Conservation (phyloP, 2,329 filamentous ascomycete genomes). For the Sclerotinia borealis region DNA sequence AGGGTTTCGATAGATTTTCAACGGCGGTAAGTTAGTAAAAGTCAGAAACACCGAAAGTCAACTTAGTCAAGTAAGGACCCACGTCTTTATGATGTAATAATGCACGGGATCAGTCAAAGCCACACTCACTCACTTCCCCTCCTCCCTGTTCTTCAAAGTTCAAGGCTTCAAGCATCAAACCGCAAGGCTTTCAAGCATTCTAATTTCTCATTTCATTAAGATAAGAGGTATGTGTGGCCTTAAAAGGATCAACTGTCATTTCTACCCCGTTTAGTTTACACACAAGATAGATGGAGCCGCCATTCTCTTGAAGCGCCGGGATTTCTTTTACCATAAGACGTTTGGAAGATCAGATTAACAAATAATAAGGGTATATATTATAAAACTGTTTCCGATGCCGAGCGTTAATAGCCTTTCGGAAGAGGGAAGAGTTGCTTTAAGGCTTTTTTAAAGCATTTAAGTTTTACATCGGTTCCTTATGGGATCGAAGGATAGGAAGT, state of each 20-base stretch:
- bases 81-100: slow-evolving; percentile 5
- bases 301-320: slow-evolving; percentile 4
- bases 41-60: not conserved
- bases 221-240: not conserved
- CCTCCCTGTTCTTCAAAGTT: not conserved
- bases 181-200: not conserved
- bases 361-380: not conserved
- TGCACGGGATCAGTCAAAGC: not conserved
- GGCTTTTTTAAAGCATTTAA: not conserved
- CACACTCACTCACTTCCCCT: not conserved
- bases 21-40: not conserved
- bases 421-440: not conserved
- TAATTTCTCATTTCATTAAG: not conserved
- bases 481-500: not conserved
- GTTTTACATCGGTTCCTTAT: not conserved
- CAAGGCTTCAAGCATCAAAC: slow-evolving; percentile 1
- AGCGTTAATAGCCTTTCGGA: not conserved
- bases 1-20: not conserved
- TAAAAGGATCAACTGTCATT: not conserved
- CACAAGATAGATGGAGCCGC: not conserved
- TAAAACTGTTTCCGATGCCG: not conserved
- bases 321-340: not conserved
- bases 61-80: not conserved
- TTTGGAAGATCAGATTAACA: slow-evolving; percentile 3
- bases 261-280: not conserved